These are phyloP conservation scores for Lignosus rhinocerotis DNA, from an alignment of 1,284 basidiomycete genomes.

Conservation along the genomic window DNA sequence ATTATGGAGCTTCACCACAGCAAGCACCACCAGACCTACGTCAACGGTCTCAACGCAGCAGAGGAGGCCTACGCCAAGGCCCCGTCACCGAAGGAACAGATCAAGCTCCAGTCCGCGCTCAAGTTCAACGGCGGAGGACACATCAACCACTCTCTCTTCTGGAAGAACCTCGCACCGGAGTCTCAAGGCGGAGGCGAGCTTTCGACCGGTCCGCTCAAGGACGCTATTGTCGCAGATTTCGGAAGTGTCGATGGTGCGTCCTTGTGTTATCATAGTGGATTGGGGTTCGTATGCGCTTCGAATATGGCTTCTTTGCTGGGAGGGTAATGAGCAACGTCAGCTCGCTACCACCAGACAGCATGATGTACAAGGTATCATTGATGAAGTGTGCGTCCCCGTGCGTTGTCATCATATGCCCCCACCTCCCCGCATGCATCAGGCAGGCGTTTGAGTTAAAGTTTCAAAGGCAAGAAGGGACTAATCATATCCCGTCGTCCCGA, in stretches of 20 bases:
- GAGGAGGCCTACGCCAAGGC: constrained; percentile 72
- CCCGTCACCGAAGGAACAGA: constrained; percentile 71
- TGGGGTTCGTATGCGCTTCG: no score
- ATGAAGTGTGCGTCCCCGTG: no score
- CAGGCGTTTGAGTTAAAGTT: no score
- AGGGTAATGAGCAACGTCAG: no score
- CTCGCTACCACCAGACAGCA: no score
- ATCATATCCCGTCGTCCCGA: no score
- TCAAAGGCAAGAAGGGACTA: no score
- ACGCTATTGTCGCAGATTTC: constrained; percentile 65
- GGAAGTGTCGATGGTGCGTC: constrained; percentile 65
- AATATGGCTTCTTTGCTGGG: no score
- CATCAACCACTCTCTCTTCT: constrained; percentile 93
- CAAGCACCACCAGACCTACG: constrained; percentile 86
- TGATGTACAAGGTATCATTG: no score
- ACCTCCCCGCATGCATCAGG: no score
- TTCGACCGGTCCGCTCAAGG: constrained; percentile 64
- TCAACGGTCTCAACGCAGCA: constrained; percentile 74
- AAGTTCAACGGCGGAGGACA: constrained; percentile 77
- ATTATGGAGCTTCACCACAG: constrained; percentile 87
- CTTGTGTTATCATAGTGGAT: no score
- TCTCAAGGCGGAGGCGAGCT: constrained; percentile 62
- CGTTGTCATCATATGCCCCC: no score
- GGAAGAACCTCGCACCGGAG: constrained; percentile 79
- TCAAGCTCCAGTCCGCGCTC: constrained; percentile 72